These are phyloP conservation scores for Serendipita sp. DNA, from an alignment of 768 basidiomycete genomes.

Conservation along the genomic window DNA sequence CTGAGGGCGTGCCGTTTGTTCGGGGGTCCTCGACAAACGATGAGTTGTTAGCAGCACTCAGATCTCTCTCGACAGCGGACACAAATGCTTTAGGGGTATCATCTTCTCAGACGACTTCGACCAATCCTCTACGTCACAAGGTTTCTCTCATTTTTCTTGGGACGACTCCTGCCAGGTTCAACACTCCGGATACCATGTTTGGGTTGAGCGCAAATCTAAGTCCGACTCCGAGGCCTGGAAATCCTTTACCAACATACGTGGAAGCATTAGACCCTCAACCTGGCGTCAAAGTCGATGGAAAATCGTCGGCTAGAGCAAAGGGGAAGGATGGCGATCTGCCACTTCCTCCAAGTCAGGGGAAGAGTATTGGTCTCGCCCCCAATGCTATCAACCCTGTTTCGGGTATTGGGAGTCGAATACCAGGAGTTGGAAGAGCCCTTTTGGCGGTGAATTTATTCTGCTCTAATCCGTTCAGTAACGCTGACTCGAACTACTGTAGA, in stretches of 20 bases:
- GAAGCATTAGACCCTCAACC: neutral
- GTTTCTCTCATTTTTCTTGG: neutral
- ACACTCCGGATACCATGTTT: constrained; percentile 2
- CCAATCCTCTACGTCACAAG: constrained; percentile 2
- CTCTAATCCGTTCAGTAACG: neutral
- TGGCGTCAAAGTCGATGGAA: neutral
- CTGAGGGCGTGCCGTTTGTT: neutral
- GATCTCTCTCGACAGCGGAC: neutral
- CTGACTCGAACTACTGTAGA: neutral
- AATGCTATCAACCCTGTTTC: neutral
- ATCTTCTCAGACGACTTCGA: neutral
- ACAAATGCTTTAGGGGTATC: neutral
- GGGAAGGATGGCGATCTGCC: neutral
- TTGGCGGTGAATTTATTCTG: neutral
- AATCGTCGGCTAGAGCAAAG: neutral
- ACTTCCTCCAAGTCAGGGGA: neutral
- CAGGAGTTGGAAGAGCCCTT: neutral
- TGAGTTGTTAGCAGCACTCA: neutral
- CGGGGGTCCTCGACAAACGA: neutral
- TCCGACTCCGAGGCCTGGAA: neutral
- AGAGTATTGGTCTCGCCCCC: neutral
- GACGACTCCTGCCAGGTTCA: neutral
- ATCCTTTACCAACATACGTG: constrained; percentile 2
- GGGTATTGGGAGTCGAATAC: neutral
- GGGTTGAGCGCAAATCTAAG: neutral